A percentile compares a stretch with the other conserved stretches of the same genome.
phyloP scores from a whole-genome alignment of 768 basidiomycete genomes.

The Lactarius pseudohatsudake region DNA sequence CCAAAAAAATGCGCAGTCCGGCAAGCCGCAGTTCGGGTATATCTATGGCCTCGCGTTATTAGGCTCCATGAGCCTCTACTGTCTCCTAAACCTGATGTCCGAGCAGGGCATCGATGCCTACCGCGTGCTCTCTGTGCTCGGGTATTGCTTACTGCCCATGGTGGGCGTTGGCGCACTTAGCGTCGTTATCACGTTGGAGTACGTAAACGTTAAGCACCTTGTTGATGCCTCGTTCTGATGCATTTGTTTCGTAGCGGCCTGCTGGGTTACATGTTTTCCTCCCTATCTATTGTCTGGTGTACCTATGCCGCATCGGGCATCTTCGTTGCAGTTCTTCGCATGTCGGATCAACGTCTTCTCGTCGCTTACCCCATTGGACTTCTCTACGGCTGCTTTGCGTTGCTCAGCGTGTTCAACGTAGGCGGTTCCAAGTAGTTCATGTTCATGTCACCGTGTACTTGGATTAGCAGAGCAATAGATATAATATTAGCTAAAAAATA shows the following conservation, averaged over 20 bases:
- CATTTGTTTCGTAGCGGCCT: slow-evolving; percentile 52
- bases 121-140: slow-evolving; percentile 90
- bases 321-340: slow-evolving; percentile 90
- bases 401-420: slow-evolving; percentile 87
- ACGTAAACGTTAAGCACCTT: slow-evolving; percentile 37
- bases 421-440: slow-evolving; percentile 33
- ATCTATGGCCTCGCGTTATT: slow-evolving; percentile 98
- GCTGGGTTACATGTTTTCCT: slow-evolving; percentile 81
- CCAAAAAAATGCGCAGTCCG: slow-evolving; percentile 58
- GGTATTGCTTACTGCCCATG: slow-evolving; percentile 96
- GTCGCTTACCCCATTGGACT: slow-evolving; percentile 96
- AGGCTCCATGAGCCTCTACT: slow-evolving; percentile 89
- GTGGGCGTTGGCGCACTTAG: slow-evolving; percentile 90
- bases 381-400: slow-evolving; percentile 90
- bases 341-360: slow-evolving; percentile 92
- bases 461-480: slow-evolving; percentile 19
- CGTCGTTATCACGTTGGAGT: slow-evolving; percentile 88
- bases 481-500: slow-evolving; percentile 23
- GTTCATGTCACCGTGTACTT: background rate
- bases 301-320: slow-evolving; percentile 95
- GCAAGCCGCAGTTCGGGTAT: slow-evolving; percentile 97
- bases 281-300: slow-evolving; percentile 90
- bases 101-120: slow-evolving; percentile 94
- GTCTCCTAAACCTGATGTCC: slow-evolving; percentile 95
- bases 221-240: slow-evolving; percentile 19